A percentile compares a stretch with the other conserved stretches of the same genome.
phyloP scores from a whole-genome alignment of 2,329 filamentous ascomycete genomes.

The Monosporascus ibericus region DNA sequence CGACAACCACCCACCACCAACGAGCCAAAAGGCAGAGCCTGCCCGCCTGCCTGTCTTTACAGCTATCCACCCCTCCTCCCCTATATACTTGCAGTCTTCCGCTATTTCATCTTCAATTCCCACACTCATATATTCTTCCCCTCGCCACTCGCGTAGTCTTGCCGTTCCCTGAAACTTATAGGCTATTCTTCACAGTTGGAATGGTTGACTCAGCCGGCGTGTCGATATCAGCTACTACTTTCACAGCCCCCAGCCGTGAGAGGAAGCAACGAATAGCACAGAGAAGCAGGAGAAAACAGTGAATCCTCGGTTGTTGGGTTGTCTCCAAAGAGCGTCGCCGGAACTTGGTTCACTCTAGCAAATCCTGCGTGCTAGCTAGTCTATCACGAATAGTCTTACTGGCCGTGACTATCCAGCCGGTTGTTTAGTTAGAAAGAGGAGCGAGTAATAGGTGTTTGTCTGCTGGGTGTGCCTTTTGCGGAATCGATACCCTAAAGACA shows the following conservation, averaged over 20 bases:
- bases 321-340: neutral
- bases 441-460: neutral
- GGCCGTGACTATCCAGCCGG: neutral
- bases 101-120: neutral
- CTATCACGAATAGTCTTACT: neutral
- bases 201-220: neutral
- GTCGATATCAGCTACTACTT: neutral
- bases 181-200: neutral
- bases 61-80: neutral
- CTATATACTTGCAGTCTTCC: neutral
- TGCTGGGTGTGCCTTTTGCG: neutral
- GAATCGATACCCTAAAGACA: neutral
- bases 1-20: neutral
- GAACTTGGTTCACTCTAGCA: neutral
- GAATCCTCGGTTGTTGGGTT: neutral
- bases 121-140: neutral
- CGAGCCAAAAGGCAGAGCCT: constrained; percentile 8
- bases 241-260: neutral
- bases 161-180: neutral
- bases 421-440: neutral
- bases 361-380: neutral
- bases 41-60: constrained; percentile 9
- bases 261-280: neutral
- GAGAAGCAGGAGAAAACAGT: neutral
- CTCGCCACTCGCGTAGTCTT: too few relatives aligned